phyloP scores from a whole-genome alignment of 1,284 basidiomycete species.

The Microbotryomycetes sp. region DNA sequence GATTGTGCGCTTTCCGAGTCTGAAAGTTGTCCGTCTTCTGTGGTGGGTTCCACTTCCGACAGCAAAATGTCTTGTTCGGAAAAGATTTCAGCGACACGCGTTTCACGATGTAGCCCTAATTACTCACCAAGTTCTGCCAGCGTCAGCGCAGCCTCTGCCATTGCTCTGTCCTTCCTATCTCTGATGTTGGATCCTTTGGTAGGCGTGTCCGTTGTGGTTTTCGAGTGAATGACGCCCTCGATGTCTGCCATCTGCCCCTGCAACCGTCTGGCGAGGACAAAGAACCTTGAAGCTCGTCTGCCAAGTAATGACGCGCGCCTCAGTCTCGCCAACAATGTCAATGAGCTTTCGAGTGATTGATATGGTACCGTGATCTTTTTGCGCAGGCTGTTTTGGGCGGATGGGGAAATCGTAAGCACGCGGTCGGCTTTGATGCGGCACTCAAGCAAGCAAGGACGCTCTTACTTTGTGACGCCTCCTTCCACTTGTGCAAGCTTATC shows the following conservation, averaged over 20 bases:
- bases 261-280: constrained; percentile 67
- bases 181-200: constrained; percentile 41
- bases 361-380: constrained; percentile 77
- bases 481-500: constrained; percentile 37
- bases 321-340: constrained; percentile 63
- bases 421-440: background rate
- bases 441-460: constrained; percentile 33
- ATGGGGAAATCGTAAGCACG: background rate
- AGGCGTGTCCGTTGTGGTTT: background rate
- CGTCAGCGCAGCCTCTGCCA: constrained; percentile 82
- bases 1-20: constrained; percentile 37
- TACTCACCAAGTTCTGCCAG: constrained; percentile 75
- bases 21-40: no score
- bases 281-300: constrained; percentile 70
- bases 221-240: constrained; percentile 7
- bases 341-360: constrained; percentile 59
- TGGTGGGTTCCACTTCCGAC: no score
- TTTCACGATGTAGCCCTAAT: no score
- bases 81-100: no score
- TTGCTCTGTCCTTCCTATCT: constrained; percentile 64
- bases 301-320: constrained; percentile 76
- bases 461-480: constrained; percentile 21
- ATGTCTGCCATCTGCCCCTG: constrained; percentile 49
- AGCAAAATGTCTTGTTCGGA: no score
- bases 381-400: constrained; percentile 54